Evolutionary conservation across 257 asterid species (phyloP).

Genomic region (Rehmannia glutinosa): DNA sequence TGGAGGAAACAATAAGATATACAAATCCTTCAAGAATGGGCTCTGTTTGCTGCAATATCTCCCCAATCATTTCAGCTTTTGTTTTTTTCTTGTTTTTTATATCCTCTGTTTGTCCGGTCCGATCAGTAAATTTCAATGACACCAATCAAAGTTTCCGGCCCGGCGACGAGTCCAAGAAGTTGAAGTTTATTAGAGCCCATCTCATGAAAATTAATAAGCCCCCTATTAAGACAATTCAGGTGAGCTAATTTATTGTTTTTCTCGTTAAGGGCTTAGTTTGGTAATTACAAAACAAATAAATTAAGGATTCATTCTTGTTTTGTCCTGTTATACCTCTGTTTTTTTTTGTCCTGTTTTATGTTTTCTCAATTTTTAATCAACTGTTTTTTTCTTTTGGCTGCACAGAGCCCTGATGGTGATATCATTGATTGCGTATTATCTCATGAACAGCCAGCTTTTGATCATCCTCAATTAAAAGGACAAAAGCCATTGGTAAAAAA

Average conservation of each 20-base stretch:
- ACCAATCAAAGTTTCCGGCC: constrained; percentile 52
- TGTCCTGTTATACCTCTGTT: constrained; percentile 3
- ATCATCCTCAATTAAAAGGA: constrained; percentile 78
- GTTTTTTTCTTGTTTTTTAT: constrained; percentile 48
- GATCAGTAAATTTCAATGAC: constrained; percentile 32
- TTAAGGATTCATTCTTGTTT: constrained; percentile 5
- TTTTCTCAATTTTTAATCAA: not conserved
- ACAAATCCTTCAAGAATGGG: constrained; percentile 36
- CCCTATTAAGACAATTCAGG: constrained; percentile 76
- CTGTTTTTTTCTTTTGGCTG: not conserved
- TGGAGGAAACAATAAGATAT: constrained; percentile 22
- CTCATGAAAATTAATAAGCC: constrained; percentile 74
- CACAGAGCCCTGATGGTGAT: constrained; percentile 96
- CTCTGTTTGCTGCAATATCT: constrained; percentile 27
- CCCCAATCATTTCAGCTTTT: constrained; percentile 48
- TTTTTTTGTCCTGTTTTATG: constrained; percentile 8
- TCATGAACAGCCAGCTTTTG: constrained; percentile 87
- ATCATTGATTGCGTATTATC: constrained; percentile 73
- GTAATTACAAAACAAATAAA: not conserved
- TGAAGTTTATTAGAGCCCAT: constrained; percentile 47
- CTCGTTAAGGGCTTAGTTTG: not conserved
- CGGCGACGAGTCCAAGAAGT: constrained; percentile 36
- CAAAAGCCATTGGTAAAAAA: constrained; percentile 66
- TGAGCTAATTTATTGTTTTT: constrained; percentile 18
- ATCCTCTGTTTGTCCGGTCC: constrained; percentile 46